Evolutionary conservation across 805 yeast genomes (phyloP), one percentile per base, ranked within the genome.

Genomic region (Candida xyloterini): DNA sequence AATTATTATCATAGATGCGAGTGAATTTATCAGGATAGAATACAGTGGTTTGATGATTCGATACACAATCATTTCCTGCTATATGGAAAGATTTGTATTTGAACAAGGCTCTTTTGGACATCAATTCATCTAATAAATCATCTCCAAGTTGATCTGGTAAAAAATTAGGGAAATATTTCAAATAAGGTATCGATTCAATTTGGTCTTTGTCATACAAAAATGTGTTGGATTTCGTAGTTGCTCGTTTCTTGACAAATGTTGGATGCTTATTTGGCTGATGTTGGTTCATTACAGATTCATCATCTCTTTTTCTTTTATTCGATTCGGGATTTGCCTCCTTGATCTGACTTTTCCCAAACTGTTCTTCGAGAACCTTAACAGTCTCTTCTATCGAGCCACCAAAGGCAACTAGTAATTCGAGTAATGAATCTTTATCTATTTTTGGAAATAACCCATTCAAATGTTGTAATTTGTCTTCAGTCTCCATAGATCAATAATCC

Each of bases 31-130:
- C 21, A 7, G 35, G 40, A 20, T 43, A 39, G 15, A 43, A 46
- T 8, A 40, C 50, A 3, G 69, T 66, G 2, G 76, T 62, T 5
- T 62, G 56, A 53, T 81, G 88, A n/a, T 76, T 74, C 2, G 90
- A 77, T 6, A 52, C 55, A 35, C 86, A 83, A 35, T 67, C 57
- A 13, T 80, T 74, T 1, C 82, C 88, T 48, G 82, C 84, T 8
- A 85, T 62, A 42, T 74, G 70, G 53, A 85, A 85, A 47, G 69
- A 64, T 16, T 70, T 67, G 7, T 63, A 56, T 1, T 47, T 50
- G 63, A 78, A 77, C 0, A 47, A 40, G 1, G 63, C 50, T 5
- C 66, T 57, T 26, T 73, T 76, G 1, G 64, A 56, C 44, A 74
- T 41, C 10, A 81, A 60, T 14, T 66, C 63, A 10, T 52, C 38